Base-by-base conservation (phyloP, 2,329 filamentous ascomycete genomes). In the Fusarium fracticaudum region DNA sequence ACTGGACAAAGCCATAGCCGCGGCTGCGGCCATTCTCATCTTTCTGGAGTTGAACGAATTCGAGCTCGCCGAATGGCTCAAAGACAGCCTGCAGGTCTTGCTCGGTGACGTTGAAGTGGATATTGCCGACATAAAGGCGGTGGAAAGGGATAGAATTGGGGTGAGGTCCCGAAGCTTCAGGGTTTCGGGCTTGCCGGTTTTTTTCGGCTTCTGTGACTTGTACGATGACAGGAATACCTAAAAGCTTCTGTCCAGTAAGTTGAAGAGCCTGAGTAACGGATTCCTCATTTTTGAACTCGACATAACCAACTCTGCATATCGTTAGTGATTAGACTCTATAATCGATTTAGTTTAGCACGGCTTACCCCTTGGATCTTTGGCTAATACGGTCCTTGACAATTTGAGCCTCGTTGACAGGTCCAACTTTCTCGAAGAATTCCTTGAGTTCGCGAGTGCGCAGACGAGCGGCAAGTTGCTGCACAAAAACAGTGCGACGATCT, bases 1-100 rank as follows among this genome's bases (percentile, higher is more conserved):
- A 98, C 96, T 99, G 96, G 72, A 99, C 96, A 86, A 99, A 99
- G 62, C 96, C 96, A 86, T 98, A 99, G 72, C 96, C 96, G 83
- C 96, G 92, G 83, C 95, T 97, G 68, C 95, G 92, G 61, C 93
- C 93, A 72, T 90, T 92, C 76, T 98, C 96, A 79, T 99, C 97
- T 85, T 97, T 98, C 83, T 99, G 97, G 67, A 99, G 89, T 82
- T 98, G 95, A 67, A 98, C 95, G 83, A 98, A 98, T 82, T 98
- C 96, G 67, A 99, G 92, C 85, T 98, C 95, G 78, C 96, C 96
- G 84, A 98, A 99, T 3, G 96, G 96, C 85, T 97, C 94, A 83
- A 99, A 99, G 71, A 99, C 95, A 82, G 96, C 95, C 87, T 96
- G 93, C 76, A 99, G 87, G 85, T 99, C 97, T 83, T 92, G 91